Conservation (phyloP, 1,284 basidiomycete species). For the Cutaneotrichosporon cyanovorans region DNA sequence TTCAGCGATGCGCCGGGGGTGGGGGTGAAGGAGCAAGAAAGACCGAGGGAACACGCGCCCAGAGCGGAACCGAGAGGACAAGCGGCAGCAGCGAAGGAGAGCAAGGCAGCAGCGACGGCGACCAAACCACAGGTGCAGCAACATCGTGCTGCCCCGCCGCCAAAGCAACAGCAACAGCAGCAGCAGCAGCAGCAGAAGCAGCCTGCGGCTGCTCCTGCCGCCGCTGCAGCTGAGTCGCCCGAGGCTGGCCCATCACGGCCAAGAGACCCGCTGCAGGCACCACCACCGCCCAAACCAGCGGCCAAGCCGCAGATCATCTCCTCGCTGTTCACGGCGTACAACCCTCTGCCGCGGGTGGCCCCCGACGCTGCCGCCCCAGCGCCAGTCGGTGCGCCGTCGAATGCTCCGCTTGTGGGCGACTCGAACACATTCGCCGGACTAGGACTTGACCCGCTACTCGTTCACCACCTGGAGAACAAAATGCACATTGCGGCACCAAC, state of each 20-base stretch:
- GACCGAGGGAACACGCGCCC: too few species aligned
- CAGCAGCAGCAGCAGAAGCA: background rate
- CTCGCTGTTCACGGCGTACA: slow-evolving; percentile 70
- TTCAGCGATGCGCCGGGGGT: slow-evolving; percentile 2
- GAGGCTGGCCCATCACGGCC: slow-evolving; percentile 20
- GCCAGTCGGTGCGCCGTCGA: slow-evolving; percentile 56
- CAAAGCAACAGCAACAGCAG: background rate
- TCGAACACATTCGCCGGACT: slow-evolving; percentile 66
- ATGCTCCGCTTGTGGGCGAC: slow-evolving; percentile 63
- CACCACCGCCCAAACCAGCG: background rate
- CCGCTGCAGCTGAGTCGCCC: slow-evolving; percentile 3
- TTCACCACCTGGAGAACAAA: slow-evolving; percentile 69
- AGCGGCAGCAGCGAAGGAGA: background rate
- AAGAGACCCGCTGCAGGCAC: too few species aligned
- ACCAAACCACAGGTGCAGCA: background rate
- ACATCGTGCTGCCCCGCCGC: background rate
- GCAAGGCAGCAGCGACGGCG: background rate
- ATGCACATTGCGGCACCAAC: slow-evolving; percentile 82
- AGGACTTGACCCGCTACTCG: slow-evolving; percentile 72
- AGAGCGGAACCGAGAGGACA: too few species aligned
- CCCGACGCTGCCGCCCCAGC: slow-evolving; percentile 2
- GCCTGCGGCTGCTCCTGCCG: slow-evolving; percentile 2
- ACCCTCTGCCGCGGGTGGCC: slow-evolving; percentile 19
- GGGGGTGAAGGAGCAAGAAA: too few species aligned
- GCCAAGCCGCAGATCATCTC: slow-evolving; percentile 65